Evolutionary conservation across 495 filamentous ascomycete genomes (phyloP), one percentile per base, ranked within the genome.

Genomic region (Gamarada debralockiae): DNA sequence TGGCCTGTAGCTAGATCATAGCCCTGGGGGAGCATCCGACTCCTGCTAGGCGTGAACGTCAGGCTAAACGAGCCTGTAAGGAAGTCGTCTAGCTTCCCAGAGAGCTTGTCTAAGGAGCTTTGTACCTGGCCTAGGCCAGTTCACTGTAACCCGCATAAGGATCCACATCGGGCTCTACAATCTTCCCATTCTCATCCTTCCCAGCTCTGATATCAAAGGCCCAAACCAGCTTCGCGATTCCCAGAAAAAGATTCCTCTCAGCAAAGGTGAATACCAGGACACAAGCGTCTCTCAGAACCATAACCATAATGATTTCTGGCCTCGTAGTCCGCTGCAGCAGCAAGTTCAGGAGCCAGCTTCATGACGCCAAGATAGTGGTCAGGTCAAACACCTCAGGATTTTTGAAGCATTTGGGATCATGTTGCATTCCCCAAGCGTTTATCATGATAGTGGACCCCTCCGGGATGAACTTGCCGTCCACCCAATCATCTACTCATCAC

Each of bases 261-360:
- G 82, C 82, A 0, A n/a, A 84, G 58, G 39, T 78, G 67, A 4
- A 77, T 75, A 0, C 80, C 82, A 0, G 76, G 73, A 50, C 82
- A 86, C 6, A 79, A 66, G 0, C 81, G 68, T 2, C 81, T 70
- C 0, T 81, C 82, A 3, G 70, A 73, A 2, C 80, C 80, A 53
- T 76, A 79, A 2, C 54, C 61, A 2, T 66, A 52, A 13, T 79
- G 76, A 62, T 80, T 79, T 18, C 69, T 63, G 49, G 64, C 65
- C 22, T 64, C 50, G n/a, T 55, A 62, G 33, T 75, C 64, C 3
- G 54, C 50, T 3, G 37, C 39, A 4, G 57, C 57, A 2, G 63
- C 64, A 29, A 56, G 55, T 31, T 70, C 67, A 2, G 34, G 63
- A 55, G 46, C 72, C 60, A 48, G 70, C 62, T 52, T 67, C 55